Conservation (phyloP, 345 rosid genomes). For the Bretschneidera sinensis region DNA sequence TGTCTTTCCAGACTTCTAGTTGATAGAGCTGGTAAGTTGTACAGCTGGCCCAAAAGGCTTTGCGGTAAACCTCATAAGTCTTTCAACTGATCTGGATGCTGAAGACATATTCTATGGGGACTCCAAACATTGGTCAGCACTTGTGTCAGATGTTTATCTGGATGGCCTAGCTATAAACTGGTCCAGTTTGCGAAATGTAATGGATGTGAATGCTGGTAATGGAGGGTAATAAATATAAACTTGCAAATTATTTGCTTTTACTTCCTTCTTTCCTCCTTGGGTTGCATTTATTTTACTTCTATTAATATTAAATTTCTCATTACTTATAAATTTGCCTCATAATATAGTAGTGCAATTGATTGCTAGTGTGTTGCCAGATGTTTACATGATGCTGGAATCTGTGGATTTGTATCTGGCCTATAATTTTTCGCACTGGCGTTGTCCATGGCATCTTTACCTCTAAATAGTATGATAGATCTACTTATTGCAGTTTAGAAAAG, state of each 20-base stretch:
- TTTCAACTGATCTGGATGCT: constrained; percentile 33
- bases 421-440: no score
- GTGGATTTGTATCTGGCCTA: no score
- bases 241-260: background rate
- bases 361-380: no score
- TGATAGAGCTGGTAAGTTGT: constrained; percentile 27
- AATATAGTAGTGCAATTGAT: no score
- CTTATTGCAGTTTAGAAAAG: no score
- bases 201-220: constrained; percentile 93
- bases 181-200: constrained; percentile 62
- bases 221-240: constrained; percentile 63
- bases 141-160: constrained; percentile 62
- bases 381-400: no score
- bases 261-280: background rate
- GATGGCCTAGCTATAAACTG: constrained; percentile 59
- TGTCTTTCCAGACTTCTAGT: constrained; percentile 70
- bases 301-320: no score
- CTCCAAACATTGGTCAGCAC: constrained; percentile 63
- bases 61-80: constrained; percentile 48
- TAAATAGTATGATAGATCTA: no score
- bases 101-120: constrained; percentile 42
- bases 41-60: constrained; percentile 77
- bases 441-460: no score
- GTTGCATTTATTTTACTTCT: background rate
- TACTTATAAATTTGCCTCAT: no score